phyloP scores from a whole-genome alignment of 148 eudicot species.

The Rhododendron henanense region DNA sequence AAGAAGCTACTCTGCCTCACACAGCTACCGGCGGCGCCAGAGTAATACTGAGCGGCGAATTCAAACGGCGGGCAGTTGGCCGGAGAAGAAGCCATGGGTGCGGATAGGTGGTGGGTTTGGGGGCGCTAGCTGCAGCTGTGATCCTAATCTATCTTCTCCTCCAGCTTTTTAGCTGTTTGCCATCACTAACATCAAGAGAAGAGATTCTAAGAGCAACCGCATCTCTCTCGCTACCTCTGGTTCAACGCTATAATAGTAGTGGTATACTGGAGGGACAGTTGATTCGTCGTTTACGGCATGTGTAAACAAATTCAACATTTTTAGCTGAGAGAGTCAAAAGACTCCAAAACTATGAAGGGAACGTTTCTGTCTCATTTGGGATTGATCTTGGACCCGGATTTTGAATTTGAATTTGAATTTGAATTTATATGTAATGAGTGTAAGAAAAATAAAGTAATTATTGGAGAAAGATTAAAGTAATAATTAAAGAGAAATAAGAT shows the following conservation, averaged over 20 bases:
- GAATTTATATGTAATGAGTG: too few relatives aligned
- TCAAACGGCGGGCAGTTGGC: conserved; percentile 46
- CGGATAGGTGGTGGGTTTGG: neutral
- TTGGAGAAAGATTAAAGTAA: too few relatives aligned
- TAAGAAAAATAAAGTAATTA: too few relatives aligned
- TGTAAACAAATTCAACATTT: neutral
- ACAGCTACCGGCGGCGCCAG: conserved; percentile 33
- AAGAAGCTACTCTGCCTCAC: conserved; percentile 70
- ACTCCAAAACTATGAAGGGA: neutral
- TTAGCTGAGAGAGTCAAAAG: neutral
- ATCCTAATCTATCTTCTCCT: neutral
- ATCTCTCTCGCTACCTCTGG: too few relatives aligned
- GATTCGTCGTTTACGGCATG: too few relatives aligned
- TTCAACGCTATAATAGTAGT: too few relatives aligned
- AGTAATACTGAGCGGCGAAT: conserved; percentile 45
- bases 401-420: too few relatives aligned
- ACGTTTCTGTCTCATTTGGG: neutral
- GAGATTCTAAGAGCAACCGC: too few relatives aligned
- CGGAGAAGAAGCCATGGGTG: conserved; percentile 23
- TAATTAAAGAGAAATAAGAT: too few relatives aligned
- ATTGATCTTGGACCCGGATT: too few relatives aligned
- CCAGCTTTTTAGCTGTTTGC: neutral
- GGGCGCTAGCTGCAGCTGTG: neutral
- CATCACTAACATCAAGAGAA: too few relatives aligned
- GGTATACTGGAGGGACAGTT: too few relatives aligned